Conservation (phyloP, 768 basidiomycete species). For the Kwoniella shandongensis region DNA sequence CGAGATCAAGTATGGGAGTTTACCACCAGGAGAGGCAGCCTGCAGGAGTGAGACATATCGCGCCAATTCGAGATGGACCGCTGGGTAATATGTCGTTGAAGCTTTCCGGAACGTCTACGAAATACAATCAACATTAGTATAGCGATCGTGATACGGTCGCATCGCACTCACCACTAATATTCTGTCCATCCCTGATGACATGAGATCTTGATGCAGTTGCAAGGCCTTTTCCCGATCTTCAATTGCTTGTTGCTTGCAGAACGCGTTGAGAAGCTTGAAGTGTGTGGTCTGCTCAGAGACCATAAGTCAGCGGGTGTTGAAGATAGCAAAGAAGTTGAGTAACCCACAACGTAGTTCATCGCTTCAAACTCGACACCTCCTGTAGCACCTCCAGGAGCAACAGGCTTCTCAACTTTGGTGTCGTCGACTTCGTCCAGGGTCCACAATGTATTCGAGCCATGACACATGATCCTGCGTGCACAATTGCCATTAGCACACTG, state of each 20-base stretch:
- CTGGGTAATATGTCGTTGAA: conserved; percentile 89
- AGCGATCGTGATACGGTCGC: not conserved
- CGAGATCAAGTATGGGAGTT: conserved; percentile 77
- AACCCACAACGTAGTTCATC: conserved; percentile 85
- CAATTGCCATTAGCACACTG: not conserved
- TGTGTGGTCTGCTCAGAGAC: conserved; percentile 69
- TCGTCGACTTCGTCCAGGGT: conserved; percentile 78
- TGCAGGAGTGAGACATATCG: conserved; percentile 73
- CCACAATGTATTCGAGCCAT: conserved; percentile 91
- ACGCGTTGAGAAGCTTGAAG: conserved; percentile 78
- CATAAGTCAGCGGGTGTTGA: not conserved
- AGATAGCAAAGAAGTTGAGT: not conserved
- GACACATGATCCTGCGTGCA: conserved; percentile 71
- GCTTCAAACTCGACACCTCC: conserved; percentile 98
- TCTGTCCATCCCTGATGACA: conserved; percentile 86
- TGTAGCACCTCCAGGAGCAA: conserved; percentile 94
- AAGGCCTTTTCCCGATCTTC: conserved; percentile 64
- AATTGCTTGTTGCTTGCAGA: conserved; percentile 66
- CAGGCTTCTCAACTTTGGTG: conserved; percentile 70
- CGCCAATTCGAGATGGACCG: conserved; percentile 87
- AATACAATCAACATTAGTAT: not conserved
- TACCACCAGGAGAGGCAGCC: conserved; percentile 62
- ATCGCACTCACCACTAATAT: conserved; percentile 70
- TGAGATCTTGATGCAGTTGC: conserved; percentile 80
- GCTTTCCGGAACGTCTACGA: conserved; percentile 90